Percentiles rank a stretch among this genome's conserved stretches.
phyloP scores from a whole-genome alignment of 495 filamentous ascomycete species.

The Daldinia grandis region DNA sequence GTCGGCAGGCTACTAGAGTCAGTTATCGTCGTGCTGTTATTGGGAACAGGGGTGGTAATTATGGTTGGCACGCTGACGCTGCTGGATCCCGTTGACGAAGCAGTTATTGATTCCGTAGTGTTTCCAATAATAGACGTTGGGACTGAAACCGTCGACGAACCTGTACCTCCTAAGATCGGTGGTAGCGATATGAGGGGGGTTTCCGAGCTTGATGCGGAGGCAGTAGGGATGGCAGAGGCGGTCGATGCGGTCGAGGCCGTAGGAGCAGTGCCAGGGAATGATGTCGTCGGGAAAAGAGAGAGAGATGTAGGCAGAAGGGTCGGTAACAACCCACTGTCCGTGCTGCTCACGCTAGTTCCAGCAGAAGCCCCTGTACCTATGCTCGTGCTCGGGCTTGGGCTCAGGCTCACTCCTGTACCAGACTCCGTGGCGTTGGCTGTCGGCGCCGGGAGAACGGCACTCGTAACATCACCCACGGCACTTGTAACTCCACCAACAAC shows the following conservation, averaged over 20 bases:
- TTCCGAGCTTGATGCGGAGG: slow-evolving; percentile 1
- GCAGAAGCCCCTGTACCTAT: not conserved
- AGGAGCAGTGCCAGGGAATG: slow-evolving; percentile 39
- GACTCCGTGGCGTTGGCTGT: slow-evolving; percentile 35
- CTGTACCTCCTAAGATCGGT: slow-evolving; percentile 18
- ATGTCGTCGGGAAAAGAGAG: slow-evolving; percentile 22
- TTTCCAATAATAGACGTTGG: slow-evolving; percentile 25
- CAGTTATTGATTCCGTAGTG: slow-evolving; percentile 27
- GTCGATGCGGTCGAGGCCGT: slow-evolving; percentile 11
- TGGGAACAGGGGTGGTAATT: not conserved
- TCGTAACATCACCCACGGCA: slow-evolving; percentile 27
- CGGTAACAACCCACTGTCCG: slow-evolving; percentile 17
- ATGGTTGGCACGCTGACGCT: slow-evolving; percentile 18
- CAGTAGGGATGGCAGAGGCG: slow-evolving; percentile 6
- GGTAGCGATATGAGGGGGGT: slow-evolving; percentile 7
- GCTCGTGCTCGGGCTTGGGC: no score
- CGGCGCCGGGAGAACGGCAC: slow-evolving; percentile 26
- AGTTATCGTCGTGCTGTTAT: slow-evolving; percentile 24
- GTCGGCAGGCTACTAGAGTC: slow-evolving; percentile 27
- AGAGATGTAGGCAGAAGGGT: slow-evolving; percentile 20
- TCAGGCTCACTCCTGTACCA: not conserved
- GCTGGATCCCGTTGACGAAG: slow-evolving; percentile 2
- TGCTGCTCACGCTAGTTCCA: slow-evolving; percentile 1
- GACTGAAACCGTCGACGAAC: slow-evolving; percentile 13
- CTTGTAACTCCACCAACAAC: slow-evolving; percentile 36